phyloP scores from a whole-genome alignment of 2,329 filamentous ascomycete genomes.

The Huntiella omanensis region DNA sequence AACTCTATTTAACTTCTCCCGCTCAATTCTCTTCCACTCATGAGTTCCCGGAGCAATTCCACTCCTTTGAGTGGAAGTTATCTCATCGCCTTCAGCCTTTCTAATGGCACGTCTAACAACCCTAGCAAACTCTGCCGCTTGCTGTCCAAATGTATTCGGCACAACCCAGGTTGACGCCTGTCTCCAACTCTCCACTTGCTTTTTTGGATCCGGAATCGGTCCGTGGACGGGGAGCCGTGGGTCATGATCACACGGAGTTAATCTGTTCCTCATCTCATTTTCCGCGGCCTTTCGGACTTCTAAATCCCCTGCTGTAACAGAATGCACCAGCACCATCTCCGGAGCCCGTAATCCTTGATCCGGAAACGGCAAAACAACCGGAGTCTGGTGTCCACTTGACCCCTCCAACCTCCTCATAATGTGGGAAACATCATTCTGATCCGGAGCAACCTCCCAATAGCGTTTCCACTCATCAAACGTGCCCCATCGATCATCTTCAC shows the following conservation, averaged over 20 bases:
- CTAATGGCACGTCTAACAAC: conserved; percentile 14
- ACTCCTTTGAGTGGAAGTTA: no score
- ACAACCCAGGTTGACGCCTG: background rate
- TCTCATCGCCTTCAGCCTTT: background rate
- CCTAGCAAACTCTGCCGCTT: conserved; percentile 2
- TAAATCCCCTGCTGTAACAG: conserved; percentile 12
- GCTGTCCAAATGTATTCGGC: conserved; percentile 6
- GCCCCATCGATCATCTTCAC: background rate
- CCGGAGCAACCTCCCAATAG: conserved; percentile 6
- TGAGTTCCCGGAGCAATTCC: background rate
- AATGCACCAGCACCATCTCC: conserved; percentile 28
- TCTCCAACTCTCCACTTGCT: no score
- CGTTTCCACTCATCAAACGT: conserved; percentile 5
- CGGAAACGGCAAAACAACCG: conserved; percentile 28
- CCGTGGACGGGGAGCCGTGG: conserved; percentile 26
- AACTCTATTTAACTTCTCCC: background rate
- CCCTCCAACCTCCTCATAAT: background rate
- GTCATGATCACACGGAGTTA: conserved; percentile 31
- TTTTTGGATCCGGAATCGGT: background rate
- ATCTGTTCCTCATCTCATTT: conserved; percentile 16
- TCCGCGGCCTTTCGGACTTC: conserved; percentile 24
- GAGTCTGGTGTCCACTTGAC: conserved; percentile 17
- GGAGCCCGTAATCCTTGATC: conserved; percentile 30
- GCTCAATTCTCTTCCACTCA: background rate
- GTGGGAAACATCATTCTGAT: conserved; percentile 5